Evolutionary conservation across 768 basidiomycete genomes (phyloP), one percentile per base, ranked within the genome.

Genomic region (Psilocybe sp.): DNA sequence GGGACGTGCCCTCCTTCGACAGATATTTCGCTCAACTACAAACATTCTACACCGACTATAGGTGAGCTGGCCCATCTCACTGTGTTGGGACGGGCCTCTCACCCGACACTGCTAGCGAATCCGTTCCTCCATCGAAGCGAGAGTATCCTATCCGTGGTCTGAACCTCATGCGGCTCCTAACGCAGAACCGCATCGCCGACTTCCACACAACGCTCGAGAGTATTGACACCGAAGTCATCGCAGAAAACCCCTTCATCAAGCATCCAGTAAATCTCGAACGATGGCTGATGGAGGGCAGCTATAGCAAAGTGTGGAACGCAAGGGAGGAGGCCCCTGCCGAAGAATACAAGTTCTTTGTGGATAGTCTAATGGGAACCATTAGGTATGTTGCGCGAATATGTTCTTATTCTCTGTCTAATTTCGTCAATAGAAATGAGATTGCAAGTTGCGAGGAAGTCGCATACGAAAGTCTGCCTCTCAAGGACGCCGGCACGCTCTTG

Each of bases 261-360:
- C 92, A 93, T 64, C 90, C 92, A 11, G 87, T 94, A 50, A 90
- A 94, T 65, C 82, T 95, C 53, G 96, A 99, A 67, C 79, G 89
- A 44, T 98, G 95, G 91, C 79, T 98, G 40, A 99, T 99, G 96
- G 96, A 98, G 67, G 96, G 96, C 35, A 89, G 89, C 60, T 99
- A 98, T 67, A 92, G 91, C 69, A 96, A 96, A 66, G 96, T 98
- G 10, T 99, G 95, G 91, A 85, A 89, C 61, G 95, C 95, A 34
- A 82, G 94, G 56, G 90, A 90, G 56, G 86, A 93, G 60, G 91
- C 94, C 1, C 93, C 95, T 1, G 82, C 89, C 34, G 91, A 93
- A 55, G 96, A 98, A 64, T 97, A 97, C 75, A 91, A 88, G 58
- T 90, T 90, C 73, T 92, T 98, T 60, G 83, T 97, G 9, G 90